Evolutionary conservation across 768 basidiomycete species (phyloP).

Genomic region (Mycena sanguinolenta): DNA sequence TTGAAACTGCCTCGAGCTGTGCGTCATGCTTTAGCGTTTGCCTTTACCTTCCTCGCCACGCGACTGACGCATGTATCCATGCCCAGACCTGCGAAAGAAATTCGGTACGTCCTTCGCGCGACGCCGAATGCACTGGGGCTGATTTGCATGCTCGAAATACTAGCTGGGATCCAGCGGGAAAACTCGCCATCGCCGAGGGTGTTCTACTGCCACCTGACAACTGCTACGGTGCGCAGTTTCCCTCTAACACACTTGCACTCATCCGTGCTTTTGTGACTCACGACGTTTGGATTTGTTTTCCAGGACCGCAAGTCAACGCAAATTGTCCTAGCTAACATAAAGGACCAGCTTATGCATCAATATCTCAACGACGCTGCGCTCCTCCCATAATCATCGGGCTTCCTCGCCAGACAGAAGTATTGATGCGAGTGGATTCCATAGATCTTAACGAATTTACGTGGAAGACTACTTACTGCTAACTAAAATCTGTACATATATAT

Average conservation of each 20-base stretch:
- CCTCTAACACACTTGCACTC: no score
- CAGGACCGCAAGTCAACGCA: conserved; percentile 72
- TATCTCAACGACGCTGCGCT: conserved; percentile 57
- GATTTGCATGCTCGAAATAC: conserved; percentile 33
- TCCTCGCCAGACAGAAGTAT: no score
- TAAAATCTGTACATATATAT: conserved; percentile 28
- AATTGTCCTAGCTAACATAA: conserved; percentile 62
- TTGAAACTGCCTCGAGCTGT: conserved; percentile 80
- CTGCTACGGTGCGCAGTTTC: conserved; percentile 67
- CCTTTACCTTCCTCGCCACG: conserved; percentile 26
- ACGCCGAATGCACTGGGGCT: neutral
- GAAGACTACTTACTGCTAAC: no score
- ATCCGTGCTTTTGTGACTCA: no score
- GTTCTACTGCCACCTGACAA: conserved; percentile 77
- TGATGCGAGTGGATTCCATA: no score
- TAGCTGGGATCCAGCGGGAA: conserved; percentile 59
- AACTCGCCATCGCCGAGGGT: conserved; percentile 59
- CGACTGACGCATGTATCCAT: neutral
- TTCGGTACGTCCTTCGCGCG: conserved; percentile 52
- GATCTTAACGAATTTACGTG: conserved; percentile 9
- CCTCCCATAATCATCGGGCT: no score
- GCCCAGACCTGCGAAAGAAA: conserved; percentile 57
- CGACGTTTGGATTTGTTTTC: conserved; percentile 26
- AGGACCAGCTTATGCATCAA: conserved; percentile 61
- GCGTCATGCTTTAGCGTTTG: conserved; percentile 41